Percentiles rank a stretch among this genome's conserved stretches.
These are phyloP conservation scores for Capsicum baccatum DNA, from an alignment of 257 asterid species.

Conservation along the genomic window DNA sequence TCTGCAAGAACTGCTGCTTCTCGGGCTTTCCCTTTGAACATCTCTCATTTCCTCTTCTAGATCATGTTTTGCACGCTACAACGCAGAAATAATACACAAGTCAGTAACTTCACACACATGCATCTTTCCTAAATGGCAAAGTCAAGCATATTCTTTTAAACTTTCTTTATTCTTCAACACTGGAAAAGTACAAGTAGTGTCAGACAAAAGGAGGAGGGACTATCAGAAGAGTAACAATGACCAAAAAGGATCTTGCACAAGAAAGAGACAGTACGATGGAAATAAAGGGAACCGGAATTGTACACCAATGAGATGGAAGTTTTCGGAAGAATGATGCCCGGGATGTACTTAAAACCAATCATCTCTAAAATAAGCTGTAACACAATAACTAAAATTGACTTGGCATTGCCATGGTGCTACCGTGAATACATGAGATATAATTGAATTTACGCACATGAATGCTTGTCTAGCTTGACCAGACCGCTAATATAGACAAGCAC, in stretches of 20 bases:
- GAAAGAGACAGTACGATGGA: neutral
- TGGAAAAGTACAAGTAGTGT: neutral
- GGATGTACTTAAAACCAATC: too few species aligned
- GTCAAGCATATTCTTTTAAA: neutral
- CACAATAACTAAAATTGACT: too few species aligned
- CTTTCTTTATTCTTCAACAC: neutral
- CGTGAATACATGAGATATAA: neutral
- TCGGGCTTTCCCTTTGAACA: constrained; percentile 42
- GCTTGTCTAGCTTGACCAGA: neutral
- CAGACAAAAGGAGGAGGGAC: neutral
- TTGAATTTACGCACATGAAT: neutral
- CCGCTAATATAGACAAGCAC: neutral
- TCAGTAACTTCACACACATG: neutral
- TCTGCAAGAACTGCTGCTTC: constrained; percentile 46
- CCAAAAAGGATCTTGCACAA: neutral
- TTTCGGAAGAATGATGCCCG: neutral
- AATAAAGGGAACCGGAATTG: neutral
- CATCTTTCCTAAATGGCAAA: neutral
- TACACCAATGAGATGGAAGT: neutral
- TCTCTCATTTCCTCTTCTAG: constrained; percentile 65
- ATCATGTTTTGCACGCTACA: constrained; percentile 75
- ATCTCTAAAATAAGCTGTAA: too few species aligned
- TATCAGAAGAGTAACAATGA: neutral
- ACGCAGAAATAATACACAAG: neutral
- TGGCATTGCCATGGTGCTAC: too few species aligned